A percentile compares a stretch with the other conserved stretches of the same genome.
Evolutionary conservation across 225 moss, liverwort and hornwort species (phyloP).

Genomic region (Physcomitrium patens): DNA sequence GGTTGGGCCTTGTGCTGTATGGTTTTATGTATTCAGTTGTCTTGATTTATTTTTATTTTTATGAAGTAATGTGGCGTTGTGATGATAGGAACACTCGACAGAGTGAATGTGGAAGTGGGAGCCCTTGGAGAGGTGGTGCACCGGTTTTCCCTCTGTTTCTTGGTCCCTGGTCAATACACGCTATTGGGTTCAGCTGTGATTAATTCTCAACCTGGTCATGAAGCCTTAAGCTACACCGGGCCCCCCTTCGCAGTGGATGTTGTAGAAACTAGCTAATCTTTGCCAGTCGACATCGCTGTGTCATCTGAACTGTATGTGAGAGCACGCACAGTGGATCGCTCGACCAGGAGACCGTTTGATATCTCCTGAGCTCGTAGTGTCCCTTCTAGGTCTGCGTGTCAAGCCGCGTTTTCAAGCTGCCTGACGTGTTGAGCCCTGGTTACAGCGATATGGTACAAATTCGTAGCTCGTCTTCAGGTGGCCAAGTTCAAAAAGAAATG

Average conservation of each 20-base stretch:
- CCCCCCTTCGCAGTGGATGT: slow-evolving; percentile 95
- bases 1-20: background rate
- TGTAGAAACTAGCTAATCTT: slow-evolving; percentile 73
- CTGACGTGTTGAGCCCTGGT: slow-evolving; percentile 28
- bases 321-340: slow-evolving; percentile 13
- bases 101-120: slow-evolving; percentile 87
- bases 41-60: slow-evolving; percentile 28
- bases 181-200: slow-evolving; percentile 89
- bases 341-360: slow-evolving; percentile 16
- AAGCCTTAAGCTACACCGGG: slow-evolving; percentile 85
- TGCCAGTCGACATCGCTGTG: slow-evolving; percentile 25
- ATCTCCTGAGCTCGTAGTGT: slow-evolving; percentile 31
- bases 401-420: slow-evolving; percentile 26
- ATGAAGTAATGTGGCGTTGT: slow-evolving; percentile 14
- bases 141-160: slow-evolving; percentile 90
- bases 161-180: slow-evolving; percentile 96
- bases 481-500: slow-evolving; percentile 30
- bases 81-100: slow-evolving; percentile 80
- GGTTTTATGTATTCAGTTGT: background rate
- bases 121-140: slow-evolving; percentile 94
- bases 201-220: slow-evolving; percentile 56
- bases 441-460: slow-evolving; percentile 22
- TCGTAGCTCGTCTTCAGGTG: slow-evolving; percentile 23
- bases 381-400: slow-evolving; percentile 15
- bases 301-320: slow-evolving; percentile 33